phyloP scores from a whole-genome alignment of 345 rosid genomes.

The Passiflora organensis region DNA sequence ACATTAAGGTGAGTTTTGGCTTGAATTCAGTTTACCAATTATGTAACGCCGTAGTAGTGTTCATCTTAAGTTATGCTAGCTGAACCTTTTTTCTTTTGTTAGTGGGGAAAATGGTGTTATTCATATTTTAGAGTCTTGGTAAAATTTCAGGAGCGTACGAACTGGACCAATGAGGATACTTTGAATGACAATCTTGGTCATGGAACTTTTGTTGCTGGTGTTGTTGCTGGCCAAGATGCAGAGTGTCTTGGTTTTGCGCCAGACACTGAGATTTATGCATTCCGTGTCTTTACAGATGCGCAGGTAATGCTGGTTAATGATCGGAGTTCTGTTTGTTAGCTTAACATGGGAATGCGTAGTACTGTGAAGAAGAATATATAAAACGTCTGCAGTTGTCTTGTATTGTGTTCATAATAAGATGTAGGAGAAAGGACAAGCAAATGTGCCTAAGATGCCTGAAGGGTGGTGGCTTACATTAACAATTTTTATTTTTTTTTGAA shows the following conservation, averaged over 20 bases:
- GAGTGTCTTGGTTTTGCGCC: constrained; percentile 98
- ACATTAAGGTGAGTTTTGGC: constrained; percentile 58
- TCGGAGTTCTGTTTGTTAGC: constrained; percentile 10
- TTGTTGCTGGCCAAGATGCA: constrained; percentile 79
- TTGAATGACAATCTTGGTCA: constrained; percentile 98
- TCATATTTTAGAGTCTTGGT: constrained; percentile 18
- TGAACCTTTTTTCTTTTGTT: constrained; percentile 3
- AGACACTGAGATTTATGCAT: constrained; percentile 89
- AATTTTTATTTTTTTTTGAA: too few species aligned
- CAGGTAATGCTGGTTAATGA: constrained; percentile 73
- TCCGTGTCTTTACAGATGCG: constrained; percentile 91
- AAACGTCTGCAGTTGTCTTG: too few species aligned
- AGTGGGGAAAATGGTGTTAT: constrained; percentile 23
- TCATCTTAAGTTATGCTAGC: neutral
- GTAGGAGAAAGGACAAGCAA: too few species aligned
- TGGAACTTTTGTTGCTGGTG: constrained; percentile 99
- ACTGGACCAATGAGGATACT: constrained; percentile 96
- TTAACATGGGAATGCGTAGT: too few species aligned
- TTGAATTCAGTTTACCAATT: too few species aligned
- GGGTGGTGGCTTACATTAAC: too few species aligned
- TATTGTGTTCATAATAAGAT: too few species aligned
- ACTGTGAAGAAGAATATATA: too few species aligned
- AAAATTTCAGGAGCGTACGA: constrained; percentile 80
- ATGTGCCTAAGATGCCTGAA: too few species aligned
- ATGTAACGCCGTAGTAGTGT: too few species aligned